These are phyloP conservation scores for Paraphysoderma sedebokerense DNA, from an alignment of 371 early-diverging fungal genomes.

Conservation along the genomic window DNA sequence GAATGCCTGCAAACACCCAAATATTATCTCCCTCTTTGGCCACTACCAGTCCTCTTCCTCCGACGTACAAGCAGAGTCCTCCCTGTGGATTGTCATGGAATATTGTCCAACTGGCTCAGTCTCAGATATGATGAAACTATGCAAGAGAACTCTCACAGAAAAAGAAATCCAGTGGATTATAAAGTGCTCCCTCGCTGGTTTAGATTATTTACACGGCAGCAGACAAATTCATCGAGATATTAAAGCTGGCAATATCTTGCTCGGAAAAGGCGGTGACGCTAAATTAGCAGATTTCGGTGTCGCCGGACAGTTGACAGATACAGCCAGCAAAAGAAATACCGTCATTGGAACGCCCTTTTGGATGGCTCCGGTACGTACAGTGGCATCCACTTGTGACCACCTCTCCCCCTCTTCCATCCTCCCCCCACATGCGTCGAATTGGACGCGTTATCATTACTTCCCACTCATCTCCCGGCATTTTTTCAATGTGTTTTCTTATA, in stretches of 20 bases:
- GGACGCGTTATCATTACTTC: background rate
- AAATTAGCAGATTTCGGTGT: conserved; percentile 62
- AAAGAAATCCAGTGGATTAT: conserved; percentile 36
- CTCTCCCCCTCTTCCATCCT: too few relatives aligned
- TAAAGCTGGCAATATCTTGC: conserved; percentile 61
- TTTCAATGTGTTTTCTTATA: background rate
- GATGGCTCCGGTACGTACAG: conserved; percentile 24
- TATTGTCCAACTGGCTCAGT: conserved; percentile 39
- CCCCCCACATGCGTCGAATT: too few relatives aligned
- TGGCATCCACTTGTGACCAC: conserved; percentile 4
- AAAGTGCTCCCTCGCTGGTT: conserved; percentile 33
- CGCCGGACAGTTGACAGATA: conserved; percentile 28
- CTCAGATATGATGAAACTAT: conserved; percentile 27
- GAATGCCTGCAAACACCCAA: conserved; percentile 24
- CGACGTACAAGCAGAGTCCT: background rate
- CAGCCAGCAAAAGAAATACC: conserved; percentile 30
- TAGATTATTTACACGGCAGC: conserved; percentile 47
- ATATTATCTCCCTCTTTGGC: conserved; percentile 7
- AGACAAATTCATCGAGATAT: conserved; percentile 65
- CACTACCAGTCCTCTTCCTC: too few relatives aligned
- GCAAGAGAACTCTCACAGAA: conserved; percentile 25
- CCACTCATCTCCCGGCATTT: background rate
- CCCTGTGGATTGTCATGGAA: conserved; percentile 37
- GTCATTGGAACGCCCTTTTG: conserved; percentile 36
- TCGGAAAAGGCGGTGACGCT: conserved; percentile 40